Conservation (phyloP, 768 basidiomycete species). For the Rhodosporidiobolus sp. region DNA sequence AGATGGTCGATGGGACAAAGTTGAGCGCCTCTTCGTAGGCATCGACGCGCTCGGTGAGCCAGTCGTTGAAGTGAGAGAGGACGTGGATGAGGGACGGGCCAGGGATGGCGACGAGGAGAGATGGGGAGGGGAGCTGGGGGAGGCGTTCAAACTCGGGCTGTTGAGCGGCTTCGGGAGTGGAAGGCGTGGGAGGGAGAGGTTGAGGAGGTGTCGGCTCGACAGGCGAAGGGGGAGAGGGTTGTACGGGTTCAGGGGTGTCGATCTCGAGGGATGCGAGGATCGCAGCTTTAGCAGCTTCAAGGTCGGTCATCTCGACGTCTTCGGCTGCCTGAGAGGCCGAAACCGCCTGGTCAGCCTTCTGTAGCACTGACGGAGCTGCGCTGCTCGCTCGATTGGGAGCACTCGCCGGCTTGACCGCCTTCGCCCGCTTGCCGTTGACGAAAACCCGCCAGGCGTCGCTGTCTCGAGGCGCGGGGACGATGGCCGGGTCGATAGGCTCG, state of each 20-base stretch:
- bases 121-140: conserved; percentile 42
- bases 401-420: not conserved
- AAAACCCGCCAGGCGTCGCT: conserved; percentile 31
- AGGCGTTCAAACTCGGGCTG: conserved; percentile 52
- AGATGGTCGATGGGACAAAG: conserved; percentile 37
- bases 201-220: not conserved
- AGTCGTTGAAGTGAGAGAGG: conserved; percentile 28
- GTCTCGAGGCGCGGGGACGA: conserved; percentile 16
- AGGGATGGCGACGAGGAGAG: conserved; percentile 58
- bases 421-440: conserved; percentile 33
- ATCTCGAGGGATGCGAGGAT: conserved; percentile 31
- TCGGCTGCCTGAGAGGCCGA: not conserved
- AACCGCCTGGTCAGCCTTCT: not conserved
- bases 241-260: conserved; percentile 5
- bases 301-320: conserved; percentile 6
- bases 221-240: not conserved
- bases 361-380: no score
- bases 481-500: not conserved
- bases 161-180: not conserved
- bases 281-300: conserved; percentile 25
- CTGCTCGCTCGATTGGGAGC: not conserved
- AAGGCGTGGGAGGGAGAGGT: not conserved
- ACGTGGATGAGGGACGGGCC: conserved; percentile 39
- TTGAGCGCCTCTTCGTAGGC: conserved; percentile 9
- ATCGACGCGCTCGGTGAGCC: conserved; percentile 27